Base-by-base conservation (phyloP, 306 rosid genomes). In the Quercus alba region DNA sequence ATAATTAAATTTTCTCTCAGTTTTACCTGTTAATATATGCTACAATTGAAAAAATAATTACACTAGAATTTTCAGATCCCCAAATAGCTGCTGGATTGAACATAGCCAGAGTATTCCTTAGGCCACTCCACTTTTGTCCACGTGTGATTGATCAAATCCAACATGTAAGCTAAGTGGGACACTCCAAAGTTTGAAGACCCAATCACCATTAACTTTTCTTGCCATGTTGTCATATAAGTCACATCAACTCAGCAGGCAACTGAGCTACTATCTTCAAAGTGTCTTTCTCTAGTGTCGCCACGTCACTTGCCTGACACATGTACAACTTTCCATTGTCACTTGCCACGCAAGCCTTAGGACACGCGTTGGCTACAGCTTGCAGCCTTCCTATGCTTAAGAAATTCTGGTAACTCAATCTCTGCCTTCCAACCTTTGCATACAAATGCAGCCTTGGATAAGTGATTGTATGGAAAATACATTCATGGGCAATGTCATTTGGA, bases 401-500 rank as follows among this genome's bases (percentile, higher is more conserved):
- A 85, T 66, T 69, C 83, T 14, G 78, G 85, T 44, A 30, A 33
- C 66, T 64, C 78, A 70, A 77, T 21, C 85, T 84, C 79, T 3
- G 81, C 79, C 66, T 72, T 81, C 88, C 88, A 81, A 8, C 18
- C 41, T 52, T 80, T 55, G 6, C 77, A 81, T 9, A 78, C 83
- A 21, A 79, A 80, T 6, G 69, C 75, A 1, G 80, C 58, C 0
- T 46, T 56, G 17, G 78, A 49, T 25, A 84, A 64, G 17, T 76
- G 81, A 6, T 77, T 55, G 44, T 81, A 54, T 14, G 46, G 9
- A n/a, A 44, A 5, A 81, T 33, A 57, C 83, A 81, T 14, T 75
- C 83, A 5, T 51, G 73, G 56, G 85, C 88, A 52, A 85, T 19
- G 7, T 85, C 83, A 21, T 78, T 77, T 0, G 88, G 85, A 54